Base-by-base conservation (phyloP, 2,329 filamentous ascomycete genomes). In the Alternaria longipes region DNA sequence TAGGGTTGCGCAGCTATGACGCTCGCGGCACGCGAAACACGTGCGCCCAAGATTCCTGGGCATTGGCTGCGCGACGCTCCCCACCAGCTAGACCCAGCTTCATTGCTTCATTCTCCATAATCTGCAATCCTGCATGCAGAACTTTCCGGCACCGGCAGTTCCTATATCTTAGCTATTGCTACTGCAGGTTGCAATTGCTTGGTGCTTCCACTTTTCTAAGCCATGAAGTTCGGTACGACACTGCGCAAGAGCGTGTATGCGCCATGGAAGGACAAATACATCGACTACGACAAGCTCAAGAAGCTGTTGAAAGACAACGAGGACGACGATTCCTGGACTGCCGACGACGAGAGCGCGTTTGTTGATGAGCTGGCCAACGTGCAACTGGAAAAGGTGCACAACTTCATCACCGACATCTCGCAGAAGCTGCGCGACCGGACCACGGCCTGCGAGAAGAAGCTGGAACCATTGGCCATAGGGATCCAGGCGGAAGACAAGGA, bases 251-350 rank as follows among this genome's bases (percentile, higher is more conserved):
- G 92, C 61, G 84, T 92, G 72, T 95, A 98, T 79, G 82, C 87
- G 70, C 93, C 93, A 75, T 99, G 94, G 94, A 91, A 91, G 80
- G 91, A 90, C 78, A 87, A 96, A 75, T 98, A 99, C 84, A 92
- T 99, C 76, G 94, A 98, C 83, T 99, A 99, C 81, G 83, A 87
- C 72, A 97, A 94, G 85, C 89, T 99, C 68, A 98, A 98, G 85
- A 85, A 86, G 74, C 86, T 99, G 60, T 84, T 99, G 62, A 90
- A 92, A 66, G 95, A 98, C 79, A 74, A 72, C 58, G 80, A 79
- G 60, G 85, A 82, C 53, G 89, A 90, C 22, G 84, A 87, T 60
- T 73, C 80, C 41, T 99, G 95, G 95, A 97, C 94, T 26, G 93
- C 97, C 73, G 89, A 94, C 47, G 95, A 99, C 78, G 95, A 98